Evolutionary conservation across 1,139 yeast species (phyloP).

Genomic region (Arxiozyma heterogenica): DNA sequence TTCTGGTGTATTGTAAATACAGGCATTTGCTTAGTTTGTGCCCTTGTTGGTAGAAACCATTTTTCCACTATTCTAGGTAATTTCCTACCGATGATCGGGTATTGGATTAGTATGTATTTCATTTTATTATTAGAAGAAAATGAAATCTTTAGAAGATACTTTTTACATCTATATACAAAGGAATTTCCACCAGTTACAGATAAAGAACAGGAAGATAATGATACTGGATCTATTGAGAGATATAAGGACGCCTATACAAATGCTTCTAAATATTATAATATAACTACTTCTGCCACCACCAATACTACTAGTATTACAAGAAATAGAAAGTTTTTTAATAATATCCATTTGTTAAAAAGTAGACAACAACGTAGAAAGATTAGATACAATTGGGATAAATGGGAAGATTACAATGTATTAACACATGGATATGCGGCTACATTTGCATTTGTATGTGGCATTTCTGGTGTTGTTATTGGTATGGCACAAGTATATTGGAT

Average conservation of each 20-base stretch:
- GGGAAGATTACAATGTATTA: conserved; percentile 49
- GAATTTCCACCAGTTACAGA: conserved; percentile 38
- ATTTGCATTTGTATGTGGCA: conserved; percentile 50
- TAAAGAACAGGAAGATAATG: not conserved
- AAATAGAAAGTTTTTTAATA: conserved; percentile 1
- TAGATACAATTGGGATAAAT: conserved; percentile 54
- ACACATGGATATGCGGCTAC: conserved; percentile 62
- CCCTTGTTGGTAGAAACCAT: conserved; percentile 67
- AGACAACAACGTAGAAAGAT: conserved; percentile 22
- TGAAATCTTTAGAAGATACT: conserved; percentile 51
- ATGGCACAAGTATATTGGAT: conserved; percentile 74
- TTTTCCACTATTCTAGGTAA: conserved; percentile 74
- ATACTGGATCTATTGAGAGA: not conserved
- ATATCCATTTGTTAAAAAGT: conserved; percentile 19
- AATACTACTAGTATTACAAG: not conserved
- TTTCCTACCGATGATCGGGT: conserved; percentile 88
- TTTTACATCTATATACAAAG: conserved; percentile 41
- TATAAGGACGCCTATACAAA: not conserved
- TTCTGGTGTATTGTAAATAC: conserved; percentile 61
- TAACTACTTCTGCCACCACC: not conserved
- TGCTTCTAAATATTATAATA: not conserved
- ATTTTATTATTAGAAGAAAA: conserved; percentile 68
- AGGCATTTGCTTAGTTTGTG: conserved; percentile 55
- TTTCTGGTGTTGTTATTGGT: conserved; percentile 71
- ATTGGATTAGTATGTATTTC: conserved; percentile 84